phyloP scores from a whole-genome alignment of 305 asterid genomes.

The Plantago rigida region DNA sequence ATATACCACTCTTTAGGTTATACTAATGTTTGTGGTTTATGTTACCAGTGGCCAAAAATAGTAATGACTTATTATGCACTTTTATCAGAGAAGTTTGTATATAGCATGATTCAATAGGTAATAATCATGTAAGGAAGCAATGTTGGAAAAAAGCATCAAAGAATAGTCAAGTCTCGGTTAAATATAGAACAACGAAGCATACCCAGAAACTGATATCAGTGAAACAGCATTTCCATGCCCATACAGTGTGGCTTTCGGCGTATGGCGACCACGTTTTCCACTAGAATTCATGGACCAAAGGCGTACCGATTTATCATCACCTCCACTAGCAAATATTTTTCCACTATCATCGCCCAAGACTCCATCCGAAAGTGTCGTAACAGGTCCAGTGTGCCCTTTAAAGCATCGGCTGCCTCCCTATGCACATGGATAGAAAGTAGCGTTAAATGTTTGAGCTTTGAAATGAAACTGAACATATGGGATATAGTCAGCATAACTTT shows the following conservation, averaged over 20 bases:
- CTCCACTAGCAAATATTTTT: slow-evolving; percentile 69
- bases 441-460: slow-evolving; percentile 1
- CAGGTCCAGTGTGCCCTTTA: slow-evolving; percentile 64
- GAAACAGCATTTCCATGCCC: slow-evolving; percentile 72
- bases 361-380: slow-evolving; percentile 62
- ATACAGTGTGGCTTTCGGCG: slow-evolving; percentile 57
- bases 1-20: no score
- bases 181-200: slow-evolving; percentile 22
- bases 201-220: slow-evolving; percentile 67
- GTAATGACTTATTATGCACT: no score
- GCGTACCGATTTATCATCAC: slow-evolving; percentile 74
- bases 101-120: background rate
- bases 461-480: slow-evolving; percentile 6
- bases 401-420: slow-evolving; percentile 67
- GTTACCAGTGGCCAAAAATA: no score
- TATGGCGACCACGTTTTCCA: slow-evolving; percentile 63
- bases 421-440: slow-evolving; percentile 10
- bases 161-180: background rate
- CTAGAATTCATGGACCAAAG: slow-evolving; percentile 66
- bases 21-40: background rate
- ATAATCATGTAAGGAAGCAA: no score
- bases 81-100: background rate
- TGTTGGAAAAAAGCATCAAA: background rate
- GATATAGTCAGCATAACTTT: background rate
- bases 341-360: slow-evolving; percentile 48